Base-by-base conservation (phyloP, 2,329 filamentous ascomycete genomes). In the Beauveria medogensis region DNA sequence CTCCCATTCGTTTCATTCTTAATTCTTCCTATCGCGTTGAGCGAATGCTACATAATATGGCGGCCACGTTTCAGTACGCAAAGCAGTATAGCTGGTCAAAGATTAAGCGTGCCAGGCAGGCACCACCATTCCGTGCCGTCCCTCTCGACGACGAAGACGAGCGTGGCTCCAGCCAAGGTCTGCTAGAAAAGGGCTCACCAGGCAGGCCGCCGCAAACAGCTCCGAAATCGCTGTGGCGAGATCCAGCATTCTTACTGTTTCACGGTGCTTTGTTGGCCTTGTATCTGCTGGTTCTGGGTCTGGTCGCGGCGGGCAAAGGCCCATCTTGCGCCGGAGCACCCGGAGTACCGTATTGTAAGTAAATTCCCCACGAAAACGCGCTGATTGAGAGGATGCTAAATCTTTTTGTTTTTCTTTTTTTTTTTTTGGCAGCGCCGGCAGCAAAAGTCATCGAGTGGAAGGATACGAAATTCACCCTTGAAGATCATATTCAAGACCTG, bases 1-100 rank as follows among this genome's bases (percentile, higher is more conserved):
- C 28, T 43, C 12, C 20, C 4, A 26, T 7, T 37, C 37, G 20
- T n/a, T 26, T 28, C 4, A 22, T 37, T 52, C 1, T 18, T 37
- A 0, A 7, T 46, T 46, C 5, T 16, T 16, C n/a, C 48, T 6
- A 12, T 10, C 5, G 12, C 34, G 1, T 16, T 37, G 34, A 37
- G 10, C n/a, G 2, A n/a, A 22, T 44, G 14, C 12, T 28, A 12
- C 18, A 28, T 5, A 8, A 51, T 26, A 60, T 60, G 57, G 57
- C 57, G 9, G 57, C 57, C 18, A 54, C 48, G 6, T 48, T 60
- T 10, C 57, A 60, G 8, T 47, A 53, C 26, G 57, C 57, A 8
- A 60, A 54, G n/a, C 57, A 54, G n/a, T 47, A 37, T 18, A 60
- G 57, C 16, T 60, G 57, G 57, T 60, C 57, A 3, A 60, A 60